phyloP scores from a whole-genome alignment of 1,284 basidiomycete genomes.

The Porphyrellus sp. region DNA sequence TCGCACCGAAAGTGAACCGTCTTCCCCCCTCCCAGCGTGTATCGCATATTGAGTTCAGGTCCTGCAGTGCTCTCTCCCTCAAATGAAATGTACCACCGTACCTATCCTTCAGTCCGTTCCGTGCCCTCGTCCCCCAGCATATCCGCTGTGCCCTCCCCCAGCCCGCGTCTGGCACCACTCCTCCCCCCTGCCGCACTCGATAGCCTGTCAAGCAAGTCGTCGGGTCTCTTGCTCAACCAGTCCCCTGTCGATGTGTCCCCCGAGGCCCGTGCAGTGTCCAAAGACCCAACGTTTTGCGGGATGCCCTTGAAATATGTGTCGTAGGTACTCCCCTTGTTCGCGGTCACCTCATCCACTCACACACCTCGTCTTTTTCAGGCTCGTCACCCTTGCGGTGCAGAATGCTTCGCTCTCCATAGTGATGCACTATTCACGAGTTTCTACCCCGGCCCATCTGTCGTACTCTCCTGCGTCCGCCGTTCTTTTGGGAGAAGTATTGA shows the following conservation, averaged over 20 bases:
- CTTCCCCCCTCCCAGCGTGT: background rate
- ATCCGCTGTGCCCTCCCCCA: conserved; percentile 20
- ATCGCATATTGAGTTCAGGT: conserved; percentile 13
- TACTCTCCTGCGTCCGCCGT: conserved; percentile 95
- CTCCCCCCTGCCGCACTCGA: conserved; percentile 36
- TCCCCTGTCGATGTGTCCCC: conserved; percentile 30
- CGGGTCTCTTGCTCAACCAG: conserved; percentile 35
- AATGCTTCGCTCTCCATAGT: conserved; percentile 95
- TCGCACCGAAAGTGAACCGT: conserved; percentile 24
- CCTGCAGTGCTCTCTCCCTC: conserved; percentile 33
- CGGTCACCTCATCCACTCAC: background rate
- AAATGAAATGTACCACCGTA: conserved; percentile 43
- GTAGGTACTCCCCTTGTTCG: conserved; percentile 38
- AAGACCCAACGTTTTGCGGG: conserved; percentile 45
- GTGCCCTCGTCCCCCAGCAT: conserved; percentile 37
- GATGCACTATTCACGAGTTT: conserved; percentile 94
- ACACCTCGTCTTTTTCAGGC: conserved; percentile 36
- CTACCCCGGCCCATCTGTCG: conserved; percentile 66
- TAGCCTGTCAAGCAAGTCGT: conserved; percentile 31
- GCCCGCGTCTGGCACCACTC: conserved; percentile 39
- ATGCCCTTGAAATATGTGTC: conserved; percentile 62
- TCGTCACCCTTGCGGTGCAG: conserved; percentile 92
- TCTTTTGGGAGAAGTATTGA: conserved; percentile 89
- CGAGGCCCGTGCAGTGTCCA: conserved; percentile 27
- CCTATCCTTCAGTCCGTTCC: conserved; percentile 40